phyloP scores from a whole-genome alignment of 2,329 filamentous ascomycete genomes.

The Alternaria sp. region DNA sequence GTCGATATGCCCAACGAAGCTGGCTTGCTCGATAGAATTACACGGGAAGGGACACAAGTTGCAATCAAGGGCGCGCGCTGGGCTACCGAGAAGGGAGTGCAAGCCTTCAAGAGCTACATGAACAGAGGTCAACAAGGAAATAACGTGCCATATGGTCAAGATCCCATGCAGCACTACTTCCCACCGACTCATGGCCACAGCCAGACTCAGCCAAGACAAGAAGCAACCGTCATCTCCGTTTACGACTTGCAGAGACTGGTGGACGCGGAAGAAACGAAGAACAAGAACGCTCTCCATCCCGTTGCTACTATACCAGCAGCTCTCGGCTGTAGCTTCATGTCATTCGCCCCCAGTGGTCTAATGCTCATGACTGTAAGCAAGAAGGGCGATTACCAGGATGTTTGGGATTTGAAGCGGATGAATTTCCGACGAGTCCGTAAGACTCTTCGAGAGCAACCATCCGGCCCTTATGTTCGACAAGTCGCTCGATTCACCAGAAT shows the following conservation, averaged over 20 bases:
- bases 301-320: constrained; percentile 75
- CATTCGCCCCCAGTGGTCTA: constrained; percentile 77
- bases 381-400: constrained; percentile 82
- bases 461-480: constrained; percentile 71
- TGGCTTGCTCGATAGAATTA: constrained; percentile 76
- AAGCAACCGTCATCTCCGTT: constrained; percentile 78
- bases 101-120: constrained; percentile 84
- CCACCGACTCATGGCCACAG: constrained; percentile 79
- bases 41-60: constrained; percentile 81
- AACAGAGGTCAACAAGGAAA: constrained; percentile 56
- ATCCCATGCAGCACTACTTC: constrained; percentile 65
- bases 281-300: constrained; percentile 64
- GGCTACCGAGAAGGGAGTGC: constrained; percentile 78
- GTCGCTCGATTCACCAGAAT: constrained; percentile 88
- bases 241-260: constrained; percentile 71
- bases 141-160: constrained; percentile 33
- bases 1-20: constrained; percentile 77
- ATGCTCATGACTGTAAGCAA: constrained; percentile 80
- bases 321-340: constrained; percentile 81
- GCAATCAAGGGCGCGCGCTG: constrained; percentile 77
- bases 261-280: constrained; percentile 56
- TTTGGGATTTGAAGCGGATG: constrained; percentile 78
- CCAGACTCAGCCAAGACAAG: constrained; percentile 59
- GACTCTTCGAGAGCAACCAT: constrained; percentile 38
- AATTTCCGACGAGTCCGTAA: constrained; percentile 55